Conservation (phyloP, 2,329 filamentous ascomycete species). For the Shiraia sp. region DNA sequence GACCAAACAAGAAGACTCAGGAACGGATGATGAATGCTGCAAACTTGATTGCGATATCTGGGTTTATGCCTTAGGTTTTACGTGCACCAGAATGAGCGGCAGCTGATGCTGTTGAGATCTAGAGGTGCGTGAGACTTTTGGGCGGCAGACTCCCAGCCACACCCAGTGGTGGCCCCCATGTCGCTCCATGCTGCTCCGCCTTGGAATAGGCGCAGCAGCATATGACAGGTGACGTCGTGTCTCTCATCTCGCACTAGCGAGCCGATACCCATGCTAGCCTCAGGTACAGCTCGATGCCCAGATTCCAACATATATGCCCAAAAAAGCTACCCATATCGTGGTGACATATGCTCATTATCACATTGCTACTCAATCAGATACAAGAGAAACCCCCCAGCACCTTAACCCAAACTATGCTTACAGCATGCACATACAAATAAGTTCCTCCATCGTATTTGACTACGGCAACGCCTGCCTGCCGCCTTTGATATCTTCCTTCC, state of each 20-base stretch:
- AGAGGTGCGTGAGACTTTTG: conserved; percentile 20
- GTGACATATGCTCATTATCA: conserved; percentile 29
- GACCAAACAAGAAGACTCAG: conserved; percentile 11
- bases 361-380: conserved; percentile 22
- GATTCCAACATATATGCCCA: conserved; percentile 1
- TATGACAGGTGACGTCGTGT: conserved; percentile 23
- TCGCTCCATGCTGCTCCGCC: conserved; percentile 25
- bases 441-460: conserved; percentile 4
- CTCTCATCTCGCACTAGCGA: conserved; percentile 19
- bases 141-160: conserved; percentile 36
- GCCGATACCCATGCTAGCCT: conserved; percentile 16
- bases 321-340: conserved; percentile 2
- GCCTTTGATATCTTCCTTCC: conserved; percentile 4
- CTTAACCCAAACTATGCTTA: conserved; percentile 25
- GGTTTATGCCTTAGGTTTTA: background rate
- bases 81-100: conserved; percentile 18
- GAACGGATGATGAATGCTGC: conserved; percentile 5
- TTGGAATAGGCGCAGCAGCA: conserved; percentile 21
- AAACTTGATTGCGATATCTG: conserved; percentile 1
- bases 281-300: conserved; percentile 22
- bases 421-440: conserved; percentile 10
- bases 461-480: conserved; percentile 2
- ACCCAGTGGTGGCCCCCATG: conserved; percentile 27
- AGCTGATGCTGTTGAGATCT: conserved; percentile 19
- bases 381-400: conserved; percentile 19